These are phyloP conservation scores for Yamadazyma friedrichii DNA, from an alignment of 1,139 yeast species.

Conservation along the genomic window DNA sequence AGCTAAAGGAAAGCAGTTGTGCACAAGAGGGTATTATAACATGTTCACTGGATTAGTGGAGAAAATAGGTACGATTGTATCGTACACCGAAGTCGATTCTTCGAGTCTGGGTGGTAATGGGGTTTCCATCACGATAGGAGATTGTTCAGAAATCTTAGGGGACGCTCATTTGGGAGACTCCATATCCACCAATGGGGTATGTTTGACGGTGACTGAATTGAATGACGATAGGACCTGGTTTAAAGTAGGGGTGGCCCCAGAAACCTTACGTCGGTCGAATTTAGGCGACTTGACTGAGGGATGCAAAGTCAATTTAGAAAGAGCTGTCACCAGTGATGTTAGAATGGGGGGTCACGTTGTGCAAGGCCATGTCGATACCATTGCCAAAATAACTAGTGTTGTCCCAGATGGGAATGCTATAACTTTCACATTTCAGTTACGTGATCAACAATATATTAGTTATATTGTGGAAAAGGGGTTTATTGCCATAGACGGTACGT, in stretches of 20 bases:
- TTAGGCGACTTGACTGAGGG: slow-evolving; percentile 61
- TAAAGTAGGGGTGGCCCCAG: slow-evolving; percentile 92
- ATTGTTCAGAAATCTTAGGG: slow-evolving; percentile 59
- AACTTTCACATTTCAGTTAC: slow-evolving; percentile 68
- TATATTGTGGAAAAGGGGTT: slow-evolving; percentile 94
- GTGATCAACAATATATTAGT: slow-evolving; percentile 62
- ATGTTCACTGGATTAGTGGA: slow-evolving; percentile 98
- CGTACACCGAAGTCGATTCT: slow-evolving; percentile 49
- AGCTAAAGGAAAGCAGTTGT: too few species aligned
- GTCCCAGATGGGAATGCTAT: slow-evolving; percentile 76
- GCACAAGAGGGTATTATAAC: too few species aligned
- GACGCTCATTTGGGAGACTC: slow-evolving; percentile 95
- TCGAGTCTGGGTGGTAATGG: slow-evolving; percentile 75
- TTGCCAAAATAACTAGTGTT: slow-evolving; percentile 60
- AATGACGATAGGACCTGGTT: slow-evolving; percentile 48
- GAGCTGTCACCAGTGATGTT: slow-evolving; percentile 81
- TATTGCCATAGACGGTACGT: slow-evolving; percentile 88
- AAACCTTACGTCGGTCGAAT: slow-evolving; percentile 80
- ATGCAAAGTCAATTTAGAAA: slow-evolving; percentile 75
- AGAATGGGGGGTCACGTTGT: slow-evolving; percentile 97
- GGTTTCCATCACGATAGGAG: slow-evolving; percentile 63
- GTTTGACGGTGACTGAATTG: slow-evolving; percentile 92
- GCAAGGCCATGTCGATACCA: slow-evolving; percentile 95
- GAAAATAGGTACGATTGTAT: slow-evolving; percentile 64
- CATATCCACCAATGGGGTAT: slow-evolving; percentile 85